Base-by-base conservation (phyloP, 208 protist species). In the Trypanosoma scelopori region DNA sequence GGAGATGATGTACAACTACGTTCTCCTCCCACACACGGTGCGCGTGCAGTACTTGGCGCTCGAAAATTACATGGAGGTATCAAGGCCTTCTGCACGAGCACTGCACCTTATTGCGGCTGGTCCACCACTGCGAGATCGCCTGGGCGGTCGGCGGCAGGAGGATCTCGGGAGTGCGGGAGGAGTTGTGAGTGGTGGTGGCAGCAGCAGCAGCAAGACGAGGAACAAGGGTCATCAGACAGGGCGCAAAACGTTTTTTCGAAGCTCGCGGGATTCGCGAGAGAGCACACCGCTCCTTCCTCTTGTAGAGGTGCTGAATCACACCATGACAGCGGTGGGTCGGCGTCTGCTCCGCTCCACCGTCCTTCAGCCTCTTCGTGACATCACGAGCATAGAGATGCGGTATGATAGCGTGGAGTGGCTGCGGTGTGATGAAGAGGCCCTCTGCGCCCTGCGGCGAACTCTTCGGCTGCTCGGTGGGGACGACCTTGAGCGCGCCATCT, bases 341-440 rank as follows among this genome's bases (percentile, higher is more conserved):
- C 79, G 90, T 16, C 76, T 91, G 23, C 72, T 96, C 20, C 81
- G 82, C 16, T 78, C 79, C 37, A 85, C 76, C 11, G 45, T 96
- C 18, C 71, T 92, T 25, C 90, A 96, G 69, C 90, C 90, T 1
- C 62, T 96, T 62, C 74, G 84, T 12, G 82, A 93, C 47, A 25
- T 60, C 30, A 49, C 64, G 13, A 81, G 80, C 12, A 87, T 96
- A 47, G 69, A 85, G 52, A 53, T 75, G 6, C 90, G 90, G 13
- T 84, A 91, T 43, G 85, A 93, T 55, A 76, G 69, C n/a, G 87
- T 96, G 12, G 71, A 73, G 27, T 93, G 81, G 79, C 73, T 96
- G 15, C 27, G 82, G 22, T 4, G 51, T 11, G 9, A 63, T 18
- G 61, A 69, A 16, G 51, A 63, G 13, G 84, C 85, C 20, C 74